These are phyloP conservation scores for Hyaloperonospora brassicae DNA, from an alignment of 352 stramenopile species.

Conservation along the genomic window DNA sequence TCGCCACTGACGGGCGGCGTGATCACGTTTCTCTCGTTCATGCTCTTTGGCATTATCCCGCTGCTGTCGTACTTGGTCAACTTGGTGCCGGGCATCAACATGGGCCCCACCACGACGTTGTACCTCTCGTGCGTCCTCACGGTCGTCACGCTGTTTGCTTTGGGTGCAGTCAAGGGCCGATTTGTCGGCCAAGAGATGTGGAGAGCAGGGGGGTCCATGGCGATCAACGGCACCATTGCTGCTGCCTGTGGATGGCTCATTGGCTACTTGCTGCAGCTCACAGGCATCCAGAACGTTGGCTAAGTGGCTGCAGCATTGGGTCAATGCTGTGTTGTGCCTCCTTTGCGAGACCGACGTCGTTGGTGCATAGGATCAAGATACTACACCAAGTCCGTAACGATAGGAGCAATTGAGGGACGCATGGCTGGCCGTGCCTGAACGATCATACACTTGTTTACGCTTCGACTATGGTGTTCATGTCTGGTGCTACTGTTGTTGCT, in stretches of 20 bases:
- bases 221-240: slow-evolving; percentile 65
- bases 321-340: not conserved
- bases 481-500: too few relatives aligned
- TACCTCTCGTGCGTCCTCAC: slow-evolving; percentile 92
- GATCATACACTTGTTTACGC: slow-evolving; percentile 13
- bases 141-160: slow-evolving; percentile 88
- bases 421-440: slow-evolving; percentile 15
- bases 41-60: slow-evolving; percentile 88
- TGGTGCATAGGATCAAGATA: slow-evolving; percentile 1
- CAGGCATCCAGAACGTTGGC: slow-evolving; percentile 65
- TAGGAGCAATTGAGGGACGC: slow-evolving; percentile 14
- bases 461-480: too few relatives aligned
- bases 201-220: slow-evolving; percentile 59
- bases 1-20: slow-evolving; percentile 75
- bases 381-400: slow-evolving; percentile 8
- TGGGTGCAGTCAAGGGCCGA: slow-evolving; percentile 89
- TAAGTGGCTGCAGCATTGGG: slow-evolving; percentile 17
- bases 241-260: slow-evolving; percentile 75
- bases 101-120: slow-evolving; percentile 57
- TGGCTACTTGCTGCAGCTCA: slow-evolving; percentile 73
- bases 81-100: slow-evolving; percentile 57
- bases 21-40: slow-evolving; percentile 88
- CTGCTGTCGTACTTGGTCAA: slow-evolving; percentile 91
- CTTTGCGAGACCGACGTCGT: not conserved
- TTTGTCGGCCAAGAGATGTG: slow-evolving; percentile 79